Evolutionary conservation across 306 rosid species (phyloP), one percentile per base, ranked within the genome.

Genomic region (Cucurbita ficifolia): DNA sequence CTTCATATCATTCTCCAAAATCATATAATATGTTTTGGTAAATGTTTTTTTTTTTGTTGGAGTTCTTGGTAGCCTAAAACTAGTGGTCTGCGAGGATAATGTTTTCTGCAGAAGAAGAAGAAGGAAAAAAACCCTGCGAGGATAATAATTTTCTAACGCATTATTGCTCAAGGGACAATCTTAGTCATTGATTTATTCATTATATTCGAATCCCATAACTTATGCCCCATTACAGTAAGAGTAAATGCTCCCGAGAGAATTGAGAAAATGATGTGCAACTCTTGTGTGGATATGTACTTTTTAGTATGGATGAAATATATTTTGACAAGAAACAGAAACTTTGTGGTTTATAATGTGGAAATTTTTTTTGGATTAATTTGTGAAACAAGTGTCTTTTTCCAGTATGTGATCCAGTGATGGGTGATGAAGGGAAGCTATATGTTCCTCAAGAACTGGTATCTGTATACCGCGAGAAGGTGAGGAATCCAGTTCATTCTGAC

Each of bases 381-480:
- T 29, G 7, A 81, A 72, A 46, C 49, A 46, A 63, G 7, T 18
- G 57, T 42, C 45, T 73, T 57, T 65, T 83, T 71, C 76, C 76
- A 93, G 99, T 94, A 29, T 94, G 99, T 82, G 99, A 94, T 91
- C 99, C 96, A 53, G 99, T 94, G 82, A 73, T 91, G 97, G 99
- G 99, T 72, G 99, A 91, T 77, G 96, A 89, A 84, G 99, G 97
- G 75, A 94, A 87, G 86, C 89, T 94, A 45, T 91, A 91, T 82
- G 95, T 94, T 74, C 96, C 99, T 60, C 72, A 57, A 78, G 96
- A 94, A 64, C 80, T 90, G 78, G 87, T 91, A 45, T 82, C 92
- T n/a, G 95, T 94, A 36, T 94, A 94, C 75, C 96, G 97, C 10
- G 92, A 94, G 79, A 94, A 85, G 97, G 99, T 94, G 80, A 70